Evolutionary conservation across 805 yeast genomes (phyloP).

Genomic region (Myxozyma sirexii): DNA sequence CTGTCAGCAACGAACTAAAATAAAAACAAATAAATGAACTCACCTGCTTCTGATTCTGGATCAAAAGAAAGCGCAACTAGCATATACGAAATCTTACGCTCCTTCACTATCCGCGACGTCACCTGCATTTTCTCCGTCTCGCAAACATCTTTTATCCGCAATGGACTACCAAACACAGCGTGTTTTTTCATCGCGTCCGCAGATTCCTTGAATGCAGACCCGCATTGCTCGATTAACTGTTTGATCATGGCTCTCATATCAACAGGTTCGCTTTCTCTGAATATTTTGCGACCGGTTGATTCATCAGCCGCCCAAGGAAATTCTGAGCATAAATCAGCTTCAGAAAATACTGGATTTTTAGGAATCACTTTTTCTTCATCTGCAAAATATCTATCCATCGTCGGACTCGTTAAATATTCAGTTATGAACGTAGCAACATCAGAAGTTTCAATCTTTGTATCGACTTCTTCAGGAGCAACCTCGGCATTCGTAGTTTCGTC

Average conservation of each 20-base stretch:
- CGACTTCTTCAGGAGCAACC: conserved; percentile 9
- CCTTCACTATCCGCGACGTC: conserved; percentile 3
- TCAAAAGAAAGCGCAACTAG: neutral
- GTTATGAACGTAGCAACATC: conserved; percentile 25
- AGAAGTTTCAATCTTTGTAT: conserved; percentile 15
- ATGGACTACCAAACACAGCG: conserved; percentile 21
- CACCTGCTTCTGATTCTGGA: neutral
- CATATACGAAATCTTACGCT: neutral
- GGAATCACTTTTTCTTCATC: neutral
- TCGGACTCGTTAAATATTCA: conserved; percentile 10
- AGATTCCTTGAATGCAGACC: conserved; percentile 20
- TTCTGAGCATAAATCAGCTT: neutral
- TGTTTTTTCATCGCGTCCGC: conserved; percentile 31
- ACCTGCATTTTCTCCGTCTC: neutral
- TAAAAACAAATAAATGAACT: neutral
- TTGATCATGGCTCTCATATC: conserved; percentile 6
- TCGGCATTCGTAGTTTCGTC: conserved; percentile 19
- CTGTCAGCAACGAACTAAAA: neutral
- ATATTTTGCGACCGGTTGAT: neutral
- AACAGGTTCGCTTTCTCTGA: neutral
- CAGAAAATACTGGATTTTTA: neutral
- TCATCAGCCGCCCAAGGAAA: neutral
- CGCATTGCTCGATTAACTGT: neutral
- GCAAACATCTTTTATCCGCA: neutral
- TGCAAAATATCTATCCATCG: conserved; percentile 6